Base-by-base conservation (phyloP, 139 green algal species). In the Dunaliella primolecta region DNA sequence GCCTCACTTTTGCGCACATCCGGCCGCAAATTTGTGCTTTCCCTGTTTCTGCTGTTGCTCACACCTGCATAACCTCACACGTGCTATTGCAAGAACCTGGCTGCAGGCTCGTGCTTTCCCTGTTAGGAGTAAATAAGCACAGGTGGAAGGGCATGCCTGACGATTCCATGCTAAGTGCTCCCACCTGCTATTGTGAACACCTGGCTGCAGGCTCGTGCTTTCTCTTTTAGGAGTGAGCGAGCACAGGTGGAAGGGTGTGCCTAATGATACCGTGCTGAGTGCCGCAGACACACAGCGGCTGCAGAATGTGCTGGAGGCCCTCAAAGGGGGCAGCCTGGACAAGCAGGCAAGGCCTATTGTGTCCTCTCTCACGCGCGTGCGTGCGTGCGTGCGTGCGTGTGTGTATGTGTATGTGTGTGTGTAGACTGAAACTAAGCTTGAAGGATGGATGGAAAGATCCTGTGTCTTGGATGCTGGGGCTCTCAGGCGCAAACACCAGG, bases 191-290 rank as follows among this genome's bases (percentile, higher is more conserved):
- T 15, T 36, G 30, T 2, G 29, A 29, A 80, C 30, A 31, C 27
- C 3, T n/a, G n/a, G 29, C 2, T 11, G 75, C 75, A 80, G 75
- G 75, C n/a, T 80, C n/a, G 29, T 82, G 1, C 72, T 90, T 81
- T 56, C 56, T 1, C 70, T 75, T 29, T 30, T 90, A 33, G 87
- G 87, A 36, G 46, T 90, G 1, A 87, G 75, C 0, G 87, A 90
- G 75, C 87, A 90, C 75, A 83, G 79, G 1, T 89, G 86, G 83
- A 81, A 80, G 36, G 85, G 85, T 57, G 84, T 88, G 20, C 83
- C 85, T n/a, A 84, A 86, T 55, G 35, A 78, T 56, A 56, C 76
- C 23, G 75, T 82, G 1, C 75, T 88, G 0, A 84, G n/a, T 3
- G n/a, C 34, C 27, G 56, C 84, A 33, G 85, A 85, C 85, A 83